phyloP scores from a whole-genome alignment of 2,329 filamentous ascomycete species.

The Botryotinia globosa region DNA sequence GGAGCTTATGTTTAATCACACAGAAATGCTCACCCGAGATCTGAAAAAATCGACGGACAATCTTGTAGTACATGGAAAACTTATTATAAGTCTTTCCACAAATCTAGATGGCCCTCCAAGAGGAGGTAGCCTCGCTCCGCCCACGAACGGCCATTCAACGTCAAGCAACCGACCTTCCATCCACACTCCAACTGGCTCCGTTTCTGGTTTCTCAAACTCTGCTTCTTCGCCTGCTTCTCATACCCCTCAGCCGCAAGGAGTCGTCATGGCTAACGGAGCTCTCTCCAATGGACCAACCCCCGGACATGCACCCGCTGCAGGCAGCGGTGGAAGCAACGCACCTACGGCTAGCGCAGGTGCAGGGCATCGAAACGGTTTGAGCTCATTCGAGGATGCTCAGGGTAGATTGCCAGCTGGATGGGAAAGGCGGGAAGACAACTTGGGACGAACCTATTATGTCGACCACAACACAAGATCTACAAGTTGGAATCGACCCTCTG shows the following conservation, averaged over 20 bases:
- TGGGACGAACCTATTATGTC: constrained; percentile 95
- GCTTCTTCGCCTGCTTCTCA: constrained; percentile 41
- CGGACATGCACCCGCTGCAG: constrained; percentile 38
- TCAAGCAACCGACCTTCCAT: constrained; percentile 34
- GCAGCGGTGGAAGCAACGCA: constrained; percentile 33
- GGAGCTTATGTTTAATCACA: constrained; percentile 23
- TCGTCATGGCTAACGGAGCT: constrained; percentile 36
- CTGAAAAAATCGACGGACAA: constrained; percentile 98
- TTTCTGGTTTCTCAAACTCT: constrained; percentile 28
- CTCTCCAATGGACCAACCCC: constrained; percentile 36
- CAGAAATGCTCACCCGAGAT: constrained; percentile 95
- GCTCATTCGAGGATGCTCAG: constrained; percentile 94
- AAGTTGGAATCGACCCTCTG: constrained; percentile 90
- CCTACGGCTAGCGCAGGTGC: constrained; percentile 30
- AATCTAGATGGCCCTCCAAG: constrained; percentile 73
- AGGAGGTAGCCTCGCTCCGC: constrained; percentile 42
- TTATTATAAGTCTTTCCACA: constrained; percentile 94
- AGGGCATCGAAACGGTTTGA: constrained; percentile 56
- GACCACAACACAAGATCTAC: constrained; percentile 97
- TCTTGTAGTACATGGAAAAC: constrained; percentile 93
- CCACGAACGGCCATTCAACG: constrained; percentile 32
- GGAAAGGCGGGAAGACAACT: constrained; percentile 92
- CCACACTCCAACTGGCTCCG: constrained; percentile 37
- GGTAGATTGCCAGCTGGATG: constrained; percentile 88
- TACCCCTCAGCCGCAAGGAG: constrained; percentile 31